Base-by-base conservation (phyloP, 257 asterid species). In the Fraxinus excelsior region DNA sequence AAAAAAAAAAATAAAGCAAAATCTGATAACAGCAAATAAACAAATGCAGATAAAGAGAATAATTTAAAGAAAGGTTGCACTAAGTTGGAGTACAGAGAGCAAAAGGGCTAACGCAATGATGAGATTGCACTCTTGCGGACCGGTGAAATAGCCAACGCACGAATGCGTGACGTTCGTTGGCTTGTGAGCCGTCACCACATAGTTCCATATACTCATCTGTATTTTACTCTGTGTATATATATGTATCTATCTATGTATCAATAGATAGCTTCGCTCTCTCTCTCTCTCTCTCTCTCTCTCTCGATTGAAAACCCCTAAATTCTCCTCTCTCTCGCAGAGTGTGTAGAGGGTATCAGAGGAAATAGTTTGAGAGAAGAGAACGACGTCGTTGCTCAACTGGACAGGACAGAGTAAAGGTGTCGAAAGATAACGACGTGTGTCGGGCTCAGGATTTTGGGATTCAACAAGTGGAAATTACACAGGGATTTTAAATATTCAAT, bases 151-250 rank as follows among this genome's bases (percentile, higher is more conserved):
- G 79, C 99, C 99, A 72, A 96, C 99, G 84, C 97, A 93, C 5
- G 99, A 96, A 84, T 96, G 98, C 49, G 98, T 93, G 5, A 91
- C 97, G 78, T 91, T 96, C 9, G 99, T 96, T 51, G 99, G 99
- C 89, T 91, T 91, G 86, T 96, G 99, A 60, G 99, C 99, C 84
- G 99, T 96, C 84, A 96, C 99, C 80, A 96, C 99, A 67, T 96
- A 96, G 87, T 96, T 96, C 99, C 98, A 96, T 69, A 88, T 80
- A 72, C 99, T 96, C 99, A 93, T 96, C 73, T 78, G 38, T 76
- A 8, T 44, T 62, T 10, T 10, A 21, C 76, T 29, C 56, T 65
- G 40, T 42, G 3, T 34, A 35, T 53, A 35, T 53, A 6, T 42
- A 10, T 32, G 16, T 18, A n/a, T 49, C 73, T 16, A 62, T 82